These are phyloP conservation scores for Nakazawaea wickerhamii DNA, from an alignment of 805 yeast genomes.

Conservation along the genomic window DNA sequence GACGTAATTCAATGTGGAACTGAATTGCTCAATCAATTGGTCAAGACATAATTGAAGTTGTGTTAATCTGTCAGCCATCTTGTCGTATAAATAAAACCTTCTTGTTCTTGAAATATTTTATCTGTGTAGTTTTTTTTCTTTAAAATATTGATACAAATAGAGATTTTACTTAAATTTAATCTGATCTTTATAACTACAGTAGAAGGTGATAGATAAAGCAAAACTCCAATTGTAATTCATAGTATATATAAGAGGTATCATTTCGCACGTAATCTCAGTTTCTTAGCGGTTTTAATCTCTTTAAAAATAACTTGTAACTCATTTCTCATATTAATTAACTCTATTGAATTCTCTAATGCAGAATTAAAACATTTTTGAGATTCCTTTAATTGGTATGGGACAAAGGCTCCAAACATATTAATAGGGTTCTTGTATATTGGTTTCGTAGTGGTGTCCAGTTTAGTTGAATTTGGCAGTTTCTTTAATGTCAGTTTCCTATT, in stretches of 20 bases:
- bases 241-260: neutral
- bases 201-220: too few relatives aligned
- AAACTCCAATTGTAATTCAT: too few relatives aligned
- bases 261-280: neutral
- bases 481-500: constrained; percentile 5
- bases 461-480: neutral
- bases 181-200: too few relatives aligned
- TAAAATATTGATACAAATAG: too few relatives aligned
- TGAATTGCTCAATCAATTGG: constrained; percentile 73
- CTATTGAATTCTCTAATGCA: constrained; percentile 17
- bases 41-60: constrained; percentile 88
- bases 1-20: constrained; percentile 71
- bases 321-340: constrained; percentile 4
- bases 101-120: neutral
- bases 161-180: too few relatives aligned
- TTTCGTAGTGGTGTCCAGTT: neutral
- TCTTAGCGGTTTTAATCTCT: constrained; percentile 7
- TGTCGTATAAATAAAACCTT: too few relatives aligned
- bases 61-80: constrained; percentile 81
- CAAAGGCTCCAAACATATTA: constrained; percentile 33
- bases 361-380: constrained; percentile 23
- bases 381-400: constrained; percentile 28
- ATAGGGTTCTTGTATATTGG: constrained; percentile 21
- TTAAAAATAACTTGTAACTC: constrained; percentile 1
- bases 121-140: neutral